phyloP scores from a whole-genome alignment of 345 rosid genomes.

The Linum lewisii region DNA sequence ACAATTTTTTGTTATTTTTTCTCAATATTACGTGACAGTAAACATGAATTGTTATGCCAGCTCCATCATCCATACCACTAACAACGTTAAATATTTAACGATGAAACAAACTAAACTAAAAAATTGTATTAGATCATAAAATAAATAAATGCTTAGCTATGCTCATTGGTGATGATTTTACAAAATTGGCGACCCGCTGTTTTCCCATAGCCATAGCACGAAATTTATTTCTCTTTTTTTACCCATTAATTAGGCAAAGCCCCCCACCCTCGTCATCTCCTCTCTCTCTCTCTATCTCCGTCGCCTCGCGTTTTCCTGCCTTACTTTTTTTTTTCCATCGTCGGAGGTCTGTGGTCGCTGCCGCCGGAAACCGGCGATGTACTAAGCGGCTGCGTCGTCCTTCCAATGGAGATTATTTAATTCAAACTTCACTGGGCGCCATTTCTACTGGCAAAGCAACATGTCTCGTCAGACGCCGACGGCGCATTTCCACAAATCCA shows the following conservation, averaged over 20 bases:
- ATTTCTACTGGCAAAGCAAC: not conserved
- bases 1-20: no score
- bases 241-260: not conserved
- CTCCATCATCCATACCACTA: no score
- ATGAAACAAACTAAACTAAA: no score
- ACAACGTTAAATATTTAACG: no score
- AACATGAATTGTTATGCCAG: no score
- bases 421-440: slow-evolving; percentile 1
- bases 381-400: not conserved
- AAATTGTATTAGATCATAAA: no score
- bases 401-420: slow-evolving; percentile 9
- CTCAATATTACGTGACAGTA: no score
- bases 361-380: slow-evolving; percentile 2
- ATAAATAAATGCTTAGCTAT: no score
- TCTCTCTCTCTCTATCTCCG: not conserved
- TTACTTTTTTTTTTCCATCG: not conserved
- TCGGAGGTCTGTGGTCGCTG: slow-evolving; percentile 8
- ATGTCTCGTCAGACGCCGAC: slow-evolving; percentile 49
- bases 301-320: not conserved
- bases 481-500: slow-evolving; percentile 66
- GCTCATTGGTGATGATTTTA: not conserved
- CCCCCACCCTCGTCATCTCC: not conserved
- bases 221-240: not conserved
- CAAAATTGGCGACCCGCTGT: not conserved
- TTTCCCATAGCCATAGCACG: not conserved